Base-by-base conservation (phyloP, 202 grass and related monocot species). In the Setaria italica region DNA sequence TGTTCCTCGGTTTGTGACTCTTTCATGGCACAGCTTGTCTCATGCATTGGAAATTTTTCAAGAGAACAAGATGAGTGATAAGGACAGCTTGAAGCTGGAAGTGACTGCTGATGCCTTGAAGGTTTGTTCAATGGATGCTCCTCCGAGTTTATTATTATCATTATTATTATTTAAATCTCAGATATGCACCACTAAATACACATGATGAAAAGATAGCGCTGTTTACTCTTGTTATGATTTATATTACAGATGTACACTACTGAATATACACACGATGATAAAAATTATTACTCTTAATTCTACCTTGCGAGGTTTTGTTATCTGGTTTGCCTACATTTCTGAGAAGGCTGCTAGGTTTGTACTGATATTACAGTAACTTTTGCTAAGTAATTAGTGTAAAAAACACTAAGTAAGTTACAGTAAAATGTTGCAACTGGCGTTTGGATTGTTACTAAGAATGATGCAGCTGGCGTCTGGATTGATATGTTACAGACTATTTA, bases 21-120 rank as follows among this genome's bases (percentile, higher is more conserved):
- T 58, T 82, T 76, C 57, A 76, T 88, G 67, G 25, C 20, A 66
- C 86, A 99, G 96, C 84, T 88, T 99, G 76, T 92, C 96, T 62
- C 96, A 90, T 72, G 91, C 91, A 80, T 83, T 99, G 79, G 90
- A 89, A 74, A 95, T 99, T 88, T 99, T 99, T 90, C 93, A 96
- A 89, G 95, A 92, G 67, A 91, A 92, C 42, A 91, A 91, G 79
- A 60, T 90, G 34, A 37, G 62, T 55, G 86, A 70, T 77, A 95
- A 95, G 86, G 91, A 86, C 74, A 91, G 71, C 77, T 65, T 62
- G 82, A 90, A 95, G 72, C 70, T 94, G 62, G 91, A 92, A 80
- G 70, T 42, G 55, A 92, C 56, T 42, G 4, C 35, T 46, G 84
- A 89, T 13, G 12, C 70, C 53, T 64, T 73, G 66, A 99, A 98